phyloP scores from a whole-genome alignment of 2,329 filamentous ascomycete species.

The Ceratocystis huliohia region DNA sequence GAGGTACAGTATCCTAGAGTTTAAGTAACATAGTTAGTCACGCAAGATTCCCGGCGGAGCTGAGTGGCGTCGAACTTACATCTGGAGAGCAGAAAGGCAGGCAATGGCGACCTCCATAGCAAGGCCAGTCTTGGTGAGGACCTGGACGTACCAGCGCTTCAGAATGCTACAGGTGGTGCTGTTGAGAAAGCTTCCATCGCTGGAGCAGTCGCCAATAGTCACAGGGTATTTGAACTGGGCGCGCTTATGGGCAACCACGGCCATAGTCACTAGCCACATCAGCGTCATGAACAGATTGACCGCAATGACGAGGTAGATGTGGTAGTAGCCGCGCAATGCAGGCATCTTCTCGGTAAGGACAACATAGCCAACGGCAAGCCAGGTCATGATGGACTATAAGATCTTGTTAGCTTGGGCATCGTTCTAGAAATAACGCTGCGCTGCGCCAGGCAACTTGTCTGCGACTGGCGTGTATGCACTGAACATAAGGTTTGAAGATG shows the following conservation, averaged over 20 bases:
- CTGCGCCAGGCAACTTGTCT: too few relatives aligned
- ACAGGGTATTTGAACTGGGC: slow-evolving; percentile 29
- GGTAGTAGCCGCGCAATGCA: slow-evolving; percentile 30
- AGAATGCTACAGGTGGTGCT: slow-evolving; percentile 29
- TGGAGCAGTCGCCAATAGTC: slow-evolving; percentile 26
- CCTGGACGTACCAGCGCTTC: slow-evolving; percentile 25
- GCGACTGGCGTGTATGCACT: background rate
- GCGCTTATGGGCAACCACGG: slow-evolving; percentile 31
- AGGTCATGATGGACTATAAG: slow-evolving; percentile 34
- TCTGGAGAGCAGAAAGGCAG: slow-evolving; percentile 34
- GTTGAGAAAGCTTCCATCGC: slow-evolving; percentile 32
- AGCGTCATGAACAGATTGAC: slow-evolving; percentile 35
- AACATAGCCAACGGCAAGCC: slow-evolving; percentile 33
- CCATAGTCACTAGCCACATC: slow-evolving; percentile 37
- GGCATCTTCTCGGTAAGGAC: slow-evolving; percentile 32
- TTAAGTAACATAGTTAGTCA: slow-evolving; percentile 16
- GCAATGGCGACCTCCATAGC: slow-evolving; percentile 32
- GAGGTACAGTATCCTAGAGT: slow-evolving; percentile 31
- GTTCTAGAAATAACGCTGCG: too few relatives aligned
- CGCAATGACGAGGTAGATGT: slow-evolving; percentile 34
- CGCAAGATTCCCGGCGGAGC: too few relatives aligned
- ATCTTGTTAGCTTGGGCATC: slow-evolving; percentile 2
- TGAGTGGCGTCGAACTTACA: slow-evolving; percentile 26
- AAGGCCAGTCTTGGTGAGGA: slow-evolving; percentile 30
- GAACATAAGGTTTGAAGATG: slow-evolving; percentile 9